Evolutionary conservation across 306 rosid species (phyloP), one percentile per base, ranked within the genome.

Genomic region (Cucurbita moschata): DNA sequence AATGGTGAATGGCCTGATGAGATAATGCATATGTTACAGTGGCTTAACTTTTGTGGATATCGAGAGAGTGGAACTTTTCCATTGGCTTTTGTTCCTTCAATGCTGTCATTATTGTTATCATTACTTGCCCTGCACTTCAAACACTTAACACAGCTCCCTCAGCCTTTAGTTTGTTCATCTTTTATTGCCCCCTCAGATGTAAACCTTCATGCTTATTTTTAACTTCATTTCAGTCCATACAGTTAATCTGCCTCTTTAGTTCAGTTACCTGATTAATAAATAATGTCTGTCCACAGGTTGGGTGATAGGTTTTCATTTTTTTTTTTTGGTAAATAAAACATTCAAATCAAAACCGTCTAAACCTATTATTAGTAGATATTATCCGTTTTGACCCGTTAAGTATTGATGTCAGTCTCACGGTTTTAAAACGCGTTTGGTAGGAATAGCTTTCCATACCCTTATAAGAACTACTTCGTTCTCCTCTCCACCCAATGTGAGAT

Each of bases 61-160:
- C 73, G 21, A 68, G 56, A 46, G 55, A 68, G 73, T 68, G 73
- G 19, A 50, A 70, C 74, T 8, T 70, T 70, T 11, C 14, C 40
- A 6, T 67, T 46, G 72, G 54, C 72, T 66, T 66, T 26, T 49
- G 39, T 23, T 68, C 47, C 56, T 47, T 47, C 42, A 46, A 49
- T 46, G 40, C 13, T n/a, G 54, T 50, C 56, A 49, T 69, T 47
- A 19, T 69, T 69, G 59, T 50, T 50, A 70, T 50, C 55, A 70
- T 47, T 68, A 47, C 47, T 68, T 68, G 42, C 1, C 5, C 42
- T 68, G 73, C 43, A 68, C 14, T 21, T 67, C 30, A 21, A 65
- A 65, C 71, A 65, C 37, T 66, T 43, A 38, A 47, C 35, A 26
- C 52, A 21, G 38, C 37, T 12, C 42, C 10, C 10, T 21, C 55